Base-by-base conservation (phyloP, 208 protist species). In the Acanthamoeba healyi region DNA sequence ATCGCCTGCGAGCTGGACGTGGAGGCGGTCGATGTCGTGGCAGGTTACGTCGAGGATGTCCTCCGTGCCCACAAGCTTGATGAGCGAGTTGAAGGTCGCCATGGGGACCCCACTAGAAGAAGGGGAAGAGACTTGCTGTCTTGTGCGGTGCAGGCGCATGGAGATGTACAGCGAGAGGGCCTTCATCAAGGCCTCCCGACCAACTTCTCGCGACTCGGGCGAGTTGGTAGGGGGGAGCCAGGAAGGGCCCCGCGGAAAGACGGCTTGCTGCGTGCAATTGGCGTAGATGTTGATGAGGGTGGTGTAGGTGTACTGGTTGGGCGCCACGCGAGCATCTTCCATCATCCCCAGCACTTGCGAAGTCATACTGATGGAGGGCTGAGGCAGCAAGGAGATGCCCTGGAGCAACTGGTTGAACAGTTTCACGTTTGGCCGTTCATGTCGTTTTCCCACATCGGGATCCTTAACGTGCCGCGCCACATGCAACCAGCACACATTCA, bases 261-360 rank as follows among this genome's bases (percentile, higher is more conserved):
- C 54, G 58, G 38, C 34, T 0, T 77, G 14, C 29, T 44, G 67
- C 3, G 34, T 36, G 19, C 4, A 1, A 1, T 77, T 42, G 67
- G 38, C 29, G 67, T 77, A 42, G 29, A 77, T 44, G 32, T 42
- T 77, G 67, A 77, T 38, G 67, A 77, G 67, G 24, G 67, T 77
- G 34, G n/a, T 36, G 67, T 77, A 77, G 67, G 67, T 77, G 67
- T 36, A 17, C 24, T 22, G 10, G 14, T 22, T 77, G 36, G 67
- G 67, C 67, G 34, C 24, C 38, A 77, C 67, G 0, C 67, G 34
- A 0, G 4, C 67, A 44, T 6, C 29, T 36, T 77, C 38, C 67
- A 77, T 77, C 67, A 77, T 24, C 17, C 4, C 67, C 29, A 77
- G 29, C 38, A 77, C 67, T 1, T 12, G 58, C 58, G 58, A n/a